These are phyloP conservation scores for Pezicula rhizophila DNA, from an alignment of 2,329 filamentous ascomycete genomes.

Conservation along the genomic window DNA sequence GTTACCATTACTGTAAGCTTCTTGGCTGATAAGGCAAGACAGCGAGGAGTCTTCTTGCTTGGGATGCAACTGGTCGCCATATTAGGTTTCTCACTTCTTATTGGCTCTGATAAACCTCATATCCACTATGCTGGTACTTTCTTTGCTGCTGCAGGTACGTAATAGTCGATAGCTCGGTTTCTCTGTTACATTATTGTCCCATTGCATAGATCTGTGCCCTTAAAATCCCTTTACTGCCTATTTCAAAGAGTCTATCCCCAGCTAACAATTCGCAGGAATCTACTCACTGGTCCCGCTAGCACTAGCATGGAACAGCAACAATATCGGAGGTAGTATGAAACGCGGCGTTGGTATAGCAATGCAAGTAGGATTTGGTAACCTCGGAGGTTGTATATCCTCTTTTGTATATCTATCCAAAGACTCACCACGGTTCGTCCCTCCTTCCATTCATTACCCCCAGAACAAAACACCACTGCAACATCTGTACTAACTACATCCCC, in stretches of 20 bases:
- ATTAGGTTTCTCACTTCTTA: not conserved
- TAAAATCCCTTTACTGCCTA: no score
- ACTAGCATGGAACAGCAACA: slow-evolving; percentile 39
- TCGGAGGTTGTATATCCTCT: slow-evolving; percentile 39
- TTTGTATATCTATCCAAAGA: slow-evolving; percentile 42
- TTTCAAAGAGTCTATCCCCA: no score
- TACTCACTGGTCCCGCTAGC: slow-evolving; percentile 40
- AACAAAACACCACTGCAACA: not conserved
- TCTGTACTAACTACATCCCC: not conserved
- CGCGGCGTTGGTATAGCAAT: slow-evolving; percentile 38
- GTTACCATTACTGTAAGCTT: slow-evolving; percentile 44
- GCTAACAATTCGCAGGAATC: slow-evolving; percentile 24
- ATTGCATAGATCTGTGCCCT: no score
- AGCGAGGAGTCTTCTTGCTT: slow-evolving; percentile 45
- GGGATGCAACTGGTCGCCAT: slow-evolving; percentile 39
- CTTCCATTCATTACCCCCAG: not conserved
- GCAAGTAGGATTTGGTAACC: slow-evolving; percentile 37
- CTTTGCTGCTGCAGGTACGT: slow-evolving; percentile 49
- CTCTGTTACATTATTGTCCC: no score
- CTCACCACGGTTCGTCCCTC: slow-evolving; percentile 17
- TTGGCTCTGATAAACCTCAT: slow-evolving; percentile 29
- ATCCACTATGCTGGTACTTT: slow-evolving; percentile 54
- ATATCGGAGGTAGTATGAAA: slow-evolving; percentile 34
- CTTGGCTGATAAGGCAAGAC: slow-evolving; percentile 44
- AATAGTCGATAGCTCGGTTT: no score